Evolutionary conservation across 148 eudicot genomes (phyloP).

Genomic region (Camellia japonica): DNA sequence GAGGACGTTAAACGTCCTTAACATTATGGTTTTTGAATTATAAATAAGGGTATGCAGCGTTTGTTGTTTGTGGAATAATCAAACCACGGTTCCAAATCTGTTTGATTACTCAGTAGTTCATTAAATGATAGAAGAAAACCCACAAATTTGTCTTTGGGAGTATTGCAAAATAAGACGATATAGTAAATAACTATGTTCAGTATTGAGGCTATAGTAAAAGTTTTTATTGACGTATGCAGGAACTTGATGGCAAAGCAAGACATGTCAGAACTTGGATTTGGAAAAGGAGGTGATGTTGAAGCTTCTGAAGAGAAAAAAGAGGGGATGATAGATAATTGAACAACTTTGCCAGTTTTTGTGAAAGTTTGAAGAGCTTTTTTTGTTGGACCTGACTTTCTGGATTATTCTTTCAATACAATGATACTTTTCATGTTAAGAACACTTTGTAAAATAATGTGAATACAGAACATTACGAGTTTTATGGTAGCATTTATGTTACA

Average conservation of each 20-base stretch:
- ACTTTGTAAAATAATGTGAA: neutral
- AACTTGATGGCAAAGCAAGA: constrained; percentile 97
- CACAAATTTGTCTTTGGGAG: neutral
- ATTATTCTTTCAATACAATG: neutral
- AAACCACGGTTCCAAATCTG: neutral
- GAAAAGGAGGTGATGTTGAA: constrained; percentile 37
- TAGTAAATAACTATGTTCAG: too few species aligned
- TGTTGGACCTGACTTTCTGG: neutral
- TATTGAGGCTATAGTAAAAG: neutral
- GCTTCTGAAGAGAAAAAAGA: constrained; percentile 29
- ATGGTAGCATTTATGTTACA: neutral
- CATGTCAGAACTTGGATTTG: constrained; percentile 90
- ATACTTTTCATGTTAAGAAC: neutral
- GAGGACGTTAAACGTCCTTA: neutral
- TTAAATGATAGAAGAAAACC: neutral
- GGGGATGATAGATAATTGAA: constrained; percentile 20
- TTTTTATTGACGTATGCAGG: constrained; percentile 39
- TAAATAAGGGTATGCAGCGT: neutral
- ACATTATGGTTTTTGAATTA: neutral
- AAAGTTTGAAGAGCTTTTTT: constrained; percentile 8
- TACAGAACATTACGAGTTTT: neutral
- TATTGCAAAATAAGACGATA: neutral
- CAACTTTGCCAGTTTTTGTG: constrained; percentile 3
- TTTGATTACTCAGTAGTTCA: neutral
- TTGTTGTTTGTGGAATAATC: constrained; percentile 6